Percentiles rank a stretch among this genome's conserved stretches.
phyloP scores from a whole-genome alignment of 805 yeast genomes.

The Candida ortonii region DNA sequence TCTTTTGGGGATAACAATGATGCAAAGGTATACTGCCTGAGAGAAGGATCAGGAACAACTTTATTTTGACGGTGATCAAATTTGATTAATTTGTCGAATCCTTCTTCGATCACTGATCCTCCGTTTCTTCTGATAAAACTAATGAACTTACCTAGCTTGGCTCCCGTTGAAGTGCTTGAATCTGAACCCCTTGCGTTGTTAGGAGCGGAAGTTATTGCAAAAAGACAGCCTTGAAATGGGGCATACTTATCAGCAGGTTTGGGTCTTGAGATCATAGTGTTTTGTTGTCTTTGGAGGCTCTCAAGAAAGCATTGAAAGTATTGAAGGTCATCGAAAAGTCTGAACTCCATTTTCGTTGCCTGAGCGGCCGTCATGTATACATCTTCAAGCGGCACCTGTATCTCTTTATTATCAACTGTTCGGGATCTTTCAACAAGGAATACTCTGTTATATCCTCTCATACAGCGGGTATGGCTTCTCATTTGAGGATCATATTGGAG shows the following conservation, averaged over 20 bases:
- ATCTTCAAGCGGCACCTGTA: conserved; percentile 27
- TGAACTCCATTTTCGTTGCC: conserved; percentile 30
- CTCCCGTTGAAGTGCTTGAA: conserved; percentile 15
- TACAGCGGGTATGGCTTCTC: conserved; percentile 42
- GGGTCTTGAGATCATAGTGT: background rate
- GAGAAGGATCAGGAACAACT: conserved; percentile 1
- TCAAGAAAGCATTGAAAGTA: conserved; percentile 10
- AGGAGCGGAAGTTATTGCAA: conserved; percentile 34
- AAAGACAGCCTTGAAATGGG: conserved; percentile 36
- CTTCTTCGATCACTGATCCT: conserved; percentile 35
- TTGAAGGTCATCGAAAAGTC: conserved; percentile 15
- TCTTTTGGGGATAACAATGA: conserved; percentile 61
- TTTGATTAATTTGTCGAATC: conserved; percentile 9
- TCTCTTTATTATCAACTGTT: conserved; percentile 20
- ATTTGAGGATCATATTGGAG: conserved; percentile 30
- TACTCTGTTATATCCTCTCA: conserved; percentile 59
- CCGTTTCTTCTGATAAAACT: conserved; percentile 41
- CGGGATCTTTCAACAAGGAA: conserved; percentile 34
- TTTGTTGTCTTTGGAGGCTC: background rate
- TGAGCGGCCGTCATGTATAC: conserved; percentile 32
- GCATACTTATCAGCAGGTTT: background rate
- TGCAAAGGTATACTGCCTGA: conserved; percentile 45
- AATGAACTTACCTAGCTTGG: conserved; percentile 32
- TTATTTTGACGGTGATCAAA: background rate
- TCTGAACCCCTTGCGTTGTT: conserved; percentile 4